Conservation (phyloP, 1,284 basidiomycete species). For the Leccinum pachyderme region DNA sequence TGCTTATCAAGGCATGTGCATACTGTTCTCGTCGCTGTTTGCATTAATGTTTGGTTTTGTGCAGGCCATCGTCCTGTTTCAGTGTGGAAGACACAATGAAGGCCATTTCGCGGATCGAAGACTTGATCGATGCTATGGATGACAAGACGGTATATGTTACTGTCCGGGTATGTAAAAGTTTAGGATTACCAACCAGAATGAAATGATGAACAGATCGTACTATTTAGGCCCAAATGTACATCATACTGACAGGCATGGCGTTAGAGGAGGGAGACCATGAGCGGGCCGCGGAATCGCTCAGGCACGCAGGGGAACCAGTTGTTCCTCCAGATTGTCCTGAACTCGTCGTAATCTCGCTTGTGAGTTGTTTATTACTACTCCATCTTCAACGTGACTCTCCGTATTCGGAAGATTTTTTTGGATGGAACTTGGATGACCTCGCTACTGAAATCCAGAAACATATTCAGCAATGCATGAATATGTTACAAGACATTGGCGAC, state of each 20-base stretch:
- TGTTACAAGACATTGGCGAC: neutral
- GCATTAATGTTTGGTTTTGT: neutral
- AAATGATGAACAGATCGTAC: neutral
- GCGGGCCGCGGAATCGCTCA: neutral
- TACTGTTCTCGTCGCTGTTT: neutral
- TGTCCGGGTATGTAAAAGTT: neutral
- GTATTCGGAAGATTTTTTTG: neutral
- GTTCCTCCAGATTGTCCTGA: neutral
- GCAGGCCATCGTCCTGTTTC: neutral
- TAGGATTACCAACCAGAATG: neutral
- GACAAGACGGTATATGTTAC: neutral
- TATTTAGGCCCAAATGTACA: neutral
- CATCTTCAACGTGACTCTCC: neutral
- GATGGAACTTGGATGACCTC: neutral
- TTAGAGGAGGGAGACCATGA: neutral
- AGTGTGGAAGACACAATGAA: neutral
- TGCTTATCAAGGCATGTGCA: neutral
- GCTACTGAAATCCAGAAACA: neutral
- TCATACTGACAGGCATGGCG: neutral
- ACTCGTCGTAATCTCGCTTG: neutral
- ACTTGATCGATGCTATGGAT: neutral
- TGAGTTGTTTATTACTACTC: neutral
- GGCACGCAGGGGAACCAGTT: neutral
- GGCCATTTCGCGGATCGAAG: neutral
- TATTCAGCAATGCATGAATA: neutral